Base-by-base conservation (phyloP, 2,329 filamentous ascomycete species). In the Madurella fahalii region DNA sequence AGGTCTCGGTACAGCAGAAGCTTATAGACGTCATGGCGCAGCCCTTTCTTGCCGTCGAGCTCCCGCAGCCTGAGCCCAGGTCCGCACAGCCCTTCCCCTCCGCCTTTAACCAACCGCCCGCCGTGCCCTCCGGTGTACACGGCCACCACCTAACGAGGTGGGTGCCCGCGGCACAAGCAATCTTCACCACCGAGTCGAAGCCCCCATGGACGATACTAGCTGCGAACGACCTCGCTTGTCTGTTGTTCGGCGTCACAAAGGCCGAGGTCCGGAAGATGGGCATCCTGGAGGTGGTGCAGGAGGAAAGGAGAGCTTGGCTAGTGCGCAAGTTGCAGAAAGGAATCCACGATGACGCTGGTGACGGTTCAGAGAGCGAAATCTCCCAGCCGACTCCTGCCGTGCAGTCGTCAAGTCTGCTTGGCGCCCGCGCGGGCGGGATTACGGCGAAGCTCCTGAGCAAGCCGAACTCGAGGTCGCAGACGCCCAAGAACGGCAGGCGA, bases 241-340 rank as follows among this genome's bases (percentile, higher is more conserved):
- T 99, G 42, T 87, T 97, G n/a, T 99, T 97, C 73, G 94, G 94
- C n/a, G 90, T 99, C 9, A 96, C 92, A n/a, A 90, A 90, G 67
- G 89, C 90, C 4, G 94, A 99, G 71, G 89, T 99, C 20, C 85
- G 91, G 52, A 96, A 91, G 68, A 85, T 97, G 77, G 93, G 94
- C 46, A 97, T 99, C 53, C 73, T 99, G 55, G 92, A 97, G 68
- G 90, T 99, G 31, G 91, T 99, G 16, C 89, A 93, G 70, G 85
- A 92, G 69, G 93, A 96, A 70, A 82, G 91, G 55, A 80, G 93
- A 61, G 83, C 85, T 30, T 99, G 94, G 94, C 77, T 99, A 25
- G 90, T 95, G 67, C 84, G 86, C 58, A 96, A 92, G 71, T 77
- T 99, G 42, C 78, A 83, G 59, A 81, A 86, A 56, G 82, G 82